A percentile compares a stretch with the other conserved stretches of the same genome.
phyloP scores from a whole-genome alignment of 108 stramenopile genomes.

The Pelagomonas calceolata region DNA sequence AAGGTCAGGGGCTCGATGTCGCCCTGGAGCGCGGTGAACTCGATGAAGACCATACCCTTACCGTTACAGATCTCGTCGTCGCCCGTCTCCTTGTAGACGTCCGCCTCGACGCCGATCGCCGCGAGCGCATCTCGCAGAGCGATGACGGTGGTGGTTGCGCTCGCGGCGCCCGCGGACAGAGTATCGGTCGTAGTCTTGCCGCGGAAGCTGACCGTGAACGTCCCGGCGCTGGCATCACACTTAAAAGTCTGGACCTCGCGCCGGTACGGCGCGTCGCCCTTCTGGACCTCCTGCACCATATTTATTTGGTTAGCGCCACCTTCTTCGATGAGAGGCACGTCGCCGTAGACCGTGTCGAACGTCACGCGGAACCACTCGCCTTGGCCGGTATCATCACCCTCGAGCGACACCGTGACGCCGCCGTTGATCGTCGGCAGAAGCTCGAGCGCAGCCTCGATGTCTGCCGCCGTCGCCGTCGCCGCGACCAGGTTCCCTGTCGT shows the following conservation, averaged over 20 bases:
- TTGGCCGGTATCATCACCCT: not conserved
- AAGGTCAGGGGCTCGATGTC: not conserved
- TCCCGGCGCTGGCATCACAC: conserved; percentile 36
- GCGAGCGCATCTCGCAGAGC: not conserved
- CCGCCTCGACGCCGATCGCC: not conserved
- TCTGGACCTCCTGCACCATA: conserved; percentile 13
- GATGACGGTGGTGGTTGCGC: not conserved
- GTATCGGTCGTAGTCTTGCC: not conserved
- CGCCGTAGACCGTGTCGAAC: conserved; percentile 23
- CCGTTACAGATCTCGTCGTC: not conserved
- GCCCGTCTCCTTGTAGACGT: not conserved
- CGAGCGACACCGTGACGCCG: conserved; percentile 37
- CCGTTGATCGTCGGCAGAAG: conserved; percentile 34
- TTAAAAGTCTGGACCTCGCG: conserved; percentile 41
- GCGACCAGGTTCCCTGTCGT: conserved; percentile 27
- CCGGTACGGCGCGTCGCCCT: conserved; percentile 52
- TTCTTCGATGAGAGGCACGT: conserved; percentile 31
- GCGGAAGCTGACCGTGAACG: conserved; percentile 16
- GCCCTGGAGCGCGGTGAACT: conserved; percentile 5
- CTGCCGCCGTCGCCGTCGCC: conserved; percentile 43
- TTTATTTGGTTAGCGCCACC: conserved; percentile 3
- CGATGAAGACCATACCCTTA: conserved; percentile 2
- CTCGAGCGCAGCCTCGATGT: conserved; percentile 48
- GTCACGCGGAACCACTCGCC: conserved; percentile 7
- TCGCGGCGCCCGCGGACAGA: not conserved